These are phyloP conservation scores for Bacidia rubella DNA, from an alignment of 495 filamentous ascomycete species.

Conservation along the genomic window DNA sequence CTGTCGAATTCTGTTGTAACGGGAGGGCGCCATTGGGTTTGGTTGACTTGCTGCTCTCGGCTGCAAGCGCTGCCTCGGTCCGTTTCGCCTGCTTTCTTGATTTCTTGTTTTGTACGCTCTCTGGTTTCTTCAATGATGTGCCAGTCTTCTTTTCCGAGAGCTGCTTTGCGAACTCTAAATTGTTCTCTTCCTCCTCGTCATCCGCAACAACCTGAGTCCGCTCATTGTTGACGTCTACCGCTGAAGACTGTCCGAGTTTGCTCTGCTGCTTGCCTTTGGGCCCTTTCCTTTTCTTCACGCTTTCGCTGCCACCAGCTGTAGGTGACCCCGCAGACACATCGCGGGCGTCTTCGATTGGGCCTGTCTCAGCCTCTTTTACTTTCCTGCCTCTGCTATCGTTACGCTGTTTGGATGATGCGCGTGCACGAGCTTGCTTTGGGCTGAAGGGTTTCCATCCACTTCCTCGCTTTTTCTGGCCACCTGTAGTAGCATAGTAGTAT, in stretches of 20 bases:
- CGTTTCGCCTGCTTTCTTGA: slow-evolving; percentile 33
- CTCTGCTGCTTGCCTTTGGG: slow-evolving; percentile 9
- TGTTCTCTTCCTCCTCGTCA: slow-evolving; percentile 33
- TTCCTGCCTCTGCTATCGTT: slow-evolving; percentile 10
- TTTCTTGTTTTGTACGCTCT: slow-evolving; percentile 37
- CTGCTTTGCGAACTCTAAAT: slow-evolving; percentile 61
- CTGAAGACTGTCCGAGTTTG: slow-evolving; percentile 12
- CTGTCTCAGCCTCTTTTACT: slow-evolving; percentile 7
- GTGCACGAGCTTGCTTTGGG: slow-evolving; percentile 6
- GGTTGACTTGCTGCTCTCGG: slow-evolving; percentile 5
- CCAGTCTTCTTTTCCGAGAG: slow-evolving; percentile 52
- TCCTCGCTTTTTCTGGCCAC: slow-evolving; percentile 3
- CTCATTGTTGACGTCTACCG: slow-evolving; percentile 5
- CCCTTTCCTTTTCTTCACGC: slow-evolving; percentile 14
- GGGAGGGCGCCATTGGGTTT: slow-evolving; percentile 31
- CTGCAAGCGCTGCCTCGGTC: slow-evolving; percentile 8
- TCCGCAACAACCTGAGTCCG: background rate
- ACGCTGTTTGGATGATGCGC: slow-evolving; percentile 1
- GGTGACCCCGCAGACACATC: slow-evolving; percentile 11
- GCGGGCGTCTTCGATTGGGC: slow-evolving; percentile 1
- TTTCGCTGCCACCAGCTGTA: slow-evolving; percentile 1
- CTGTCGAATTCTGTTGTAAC: slow-evolving; percentile 29
- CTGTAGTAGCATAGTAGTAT: slow-evolving; percentile 13
- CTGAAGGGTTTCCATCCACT: slow-evolving; percentile 6
- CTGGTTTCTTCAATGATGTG: slow-evolving; percentile 33